A percentile compares a stretch with the other conserved stretches of the same genome.
Conservation (phyloP, 129 eudicot genomes). For the Artemisia argyi region DNA sequence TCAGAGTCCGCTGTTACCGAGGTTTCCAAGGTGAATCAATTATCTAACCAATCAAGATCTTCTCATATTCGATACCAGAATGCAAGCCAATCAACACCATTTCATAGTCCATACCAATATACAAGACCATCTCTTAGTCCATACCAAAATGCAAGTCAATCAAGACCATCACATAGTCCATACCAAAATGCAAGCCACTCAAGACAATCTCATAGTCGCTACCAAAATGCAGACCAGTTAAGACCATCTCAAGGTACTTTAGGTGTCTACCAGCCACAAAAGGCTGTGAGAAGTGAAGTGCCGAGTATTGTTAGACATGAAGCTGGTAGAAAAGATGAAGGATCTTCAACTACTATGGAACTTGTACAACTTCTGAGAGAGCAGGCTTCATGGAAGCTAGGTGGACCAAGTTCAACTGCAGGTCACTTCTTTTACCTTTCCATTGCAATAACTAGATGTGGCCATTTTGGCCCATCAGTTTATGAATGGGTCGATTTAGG, state of each 20-base stretch:
- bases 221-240: slow-evolving; percentile 35
- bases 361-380: slow-evolving; percentile 70
- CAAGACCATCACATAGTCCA: slow-evolving; percentile 22
- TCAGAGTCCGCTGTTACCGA: slow-evolving; percentile 17
- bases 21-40: not conserved
- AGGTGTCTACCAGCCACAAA: slow-evolving; percentile 34
- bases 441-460: not conserved
- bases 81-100: not conserved
- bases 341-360: slow-evolving; percentile 58
- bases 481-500: not conserved
- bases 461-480: not conserved
- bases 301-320: slow-evolving; percentile 32
- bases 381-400: slow-evolving; percentile 56
- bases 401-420: slow-evolving; percentile 26
- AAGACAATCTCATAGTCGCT: slow-evolving; percentile 36
- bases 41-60: slow-evolving; percentile 14
- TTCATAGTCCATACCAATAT: not conserved
- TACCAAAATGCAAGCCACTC: slow-evolving; percentile 35
- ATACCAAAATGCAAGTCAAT: slow-evolving; percentile 31
- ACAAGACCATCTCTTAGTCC: slow-evolving; percentile 29
- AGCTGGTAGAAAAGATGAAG: slow-evolving; percentile 27
- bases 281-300: slow-evolving; percentile 33
- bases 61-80: slow-evolving; percentile 19
- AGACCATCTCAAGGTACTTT: slow-evolving; percentile 12
- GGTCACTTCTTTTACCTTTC: slow-evolving; percentile 30